Base-by-base conservation (phyloP, 257 asterid species). In the Coffea canephora region DNA sequence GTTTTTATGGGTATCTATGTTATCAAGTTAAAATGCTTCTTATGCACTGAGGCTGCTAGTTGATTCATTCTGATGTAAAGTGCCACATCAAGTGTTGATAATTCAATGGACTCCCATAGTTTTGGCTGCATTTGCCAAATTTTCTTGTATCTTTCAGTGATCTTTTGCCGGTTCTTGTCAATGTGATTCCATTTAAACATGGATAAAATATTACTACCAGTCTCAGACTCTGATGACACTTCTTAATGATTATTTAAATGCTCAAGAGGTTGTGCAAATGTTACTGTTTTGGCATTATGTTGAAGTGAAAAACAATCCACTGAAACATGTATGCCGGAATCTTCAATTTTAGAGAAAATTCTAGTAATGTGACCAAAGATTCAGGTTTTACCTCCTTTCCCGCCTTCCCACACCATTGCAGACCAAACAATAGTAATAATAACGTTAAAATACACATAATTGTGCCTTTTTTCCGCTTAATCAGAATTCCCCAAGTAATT, bases 61-160 rank as follows among this genome's bases (percentile, higher is more conserved):
- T 77, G 45, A 16, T 34, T 64, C 62, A 45, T 73, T 64, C 52
- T 15, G 13, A 62, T 75, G 6, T 59, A 36, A 59, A 36, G 5
- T 75, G 10, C 45, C 21, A 36, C 57, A 19, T 5, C 14, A 59
- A 39, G 43, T 31, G 49, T 73, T 73, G 36, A 15, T 25, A 52
- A 52, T 73, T 45, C 76, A 48, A 73, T 27, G 76, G 34, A 73
- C 25, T 73, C 61, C 76, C 43, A 73, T 27, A 15, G 7, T 52
- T 73, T 3, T 39, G 43, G 43, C 0, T 39, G 43, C 43, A 39
- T 4, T 39, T 39, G 43, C 5, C 43, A 39, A 3, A 0, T 39
- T 39, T 39, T 39, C 43, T 39, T 39, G 43, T 31, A 31, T 31
- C 34, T 31, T 31, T 31, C 34, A 31, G 43, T 39, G 4, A 39